Base-by-base conservation (phyloP, 2,329 filamentous ascomycete genomes). In the Aspergillus niger region DNA sequence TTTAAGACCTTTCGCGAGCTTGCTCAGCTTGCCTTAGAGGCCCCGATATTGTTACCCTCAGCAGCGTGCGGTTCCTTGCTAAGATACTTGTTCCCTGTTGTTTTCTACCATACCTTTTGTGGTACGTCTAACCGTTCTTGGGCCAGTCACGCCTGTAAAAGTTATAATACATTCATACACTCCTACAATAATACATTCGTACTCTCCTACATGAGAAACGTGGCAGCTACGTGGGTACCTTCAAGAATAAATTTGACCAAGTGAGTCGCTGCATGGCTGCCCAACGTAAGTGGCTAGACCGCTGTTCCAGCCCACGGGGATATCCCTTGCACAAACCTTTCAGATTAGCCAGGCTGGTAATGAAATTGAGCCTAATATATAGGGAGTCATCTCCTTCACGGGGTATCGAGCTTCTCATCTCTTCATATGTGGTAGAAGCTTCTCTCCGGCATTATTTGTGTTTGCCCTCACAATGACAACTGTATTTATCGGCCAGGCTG, bases 401-500 rank as follows among this genome's bases (percentile, higher is more conserved):
- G 30, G 28, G 17, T 13, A 5, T 52, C 49, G 17, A 52, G 49
- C 30, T 52, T 52, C 32, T 39, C 49, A 39, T n/a, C 20, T 36
- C 49, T 38, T 52, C 20, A 17, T 38, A 39, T 52, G n/a, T 52
- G 49, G 49, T 52, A 20, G 49, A 39, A 52, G 49, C 49, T 52
- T 52, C 49, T n/a, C 49, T 52, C 49, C 49, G 49, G 49, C 13
- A 11, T 52, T 36, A 24, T 52, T 52, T 39, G 49, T 52, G 49
- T 52, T 52, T 36, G 49, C 20, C 49, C 17, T 52, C 49, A 52
- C 30, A 52, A 52, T 52, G 49, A 38, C 49, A 52, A 22, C 49
- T 52, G 49, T 52, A 52, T 39, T 30, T 52, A 1, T 38, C 49
- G 49, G 49, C 49, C 49, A 52, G 49, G 49, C 49, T 52, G 49